These are phyloP conservation scores for Apiospora saccharicola DNA, from an alignment of 2,329 filamentous ascomycete species.

Conservation along the genomic window DNA sequence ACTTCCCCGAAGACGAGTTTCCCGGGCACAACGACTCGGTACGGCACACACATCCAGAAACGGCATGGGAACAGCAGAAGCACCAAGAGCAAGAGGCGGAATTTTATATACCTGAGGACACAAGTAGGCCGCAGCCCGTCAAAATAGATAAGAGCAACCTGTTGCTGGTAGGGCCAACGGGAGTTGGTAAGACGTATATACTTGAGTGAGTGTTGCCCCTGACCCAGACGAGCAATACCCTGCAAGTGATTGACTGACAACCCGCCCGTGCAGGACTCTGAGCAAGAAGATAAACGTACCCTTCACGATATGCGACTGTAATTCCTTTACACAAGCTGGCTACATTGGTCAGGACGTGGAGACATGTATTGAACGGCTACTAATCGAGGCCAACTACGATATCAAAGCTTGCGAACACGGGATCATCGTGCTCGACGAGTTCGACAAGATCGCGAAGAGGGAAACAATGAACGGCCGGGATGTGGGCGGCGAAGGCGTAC, in stretches of 20 bases:
- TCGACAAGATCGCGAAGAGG: conserved; percentile 93
- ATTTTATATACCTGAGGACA: conserved; percentile 59
- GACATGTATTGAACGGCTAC: conserved; percentile 86
- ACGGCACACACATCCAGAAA: conserved; percentile 46
- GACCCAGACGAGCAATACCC: too few species aligned
- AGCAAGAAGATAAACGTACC: conserved; percentile 94
- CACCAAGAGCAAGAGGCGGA: conserved; percentile 47
- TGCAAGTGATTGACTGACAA: not conserved
- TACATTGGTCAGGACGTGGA: conserved; percentile 99
- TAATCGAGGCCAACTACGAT: conserved; percentile 91
- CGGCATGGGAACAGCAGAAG: conserved; percentile 33
- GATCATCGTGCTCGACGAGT: conserved; percentile 95
- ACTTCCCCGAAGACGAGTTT: conserved; percentile 59
- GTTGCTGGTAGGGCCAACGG: conserved; percentile 87
- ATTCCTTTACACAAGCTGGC: conserved; percentile 92
- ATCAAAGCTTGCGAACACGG: conserved; percentile 84
- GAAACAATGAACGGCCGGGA: conserved; percentile 91
- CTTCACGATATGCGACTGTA: conserved; percentile 95
- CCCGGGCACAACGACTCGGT: conserved; percentile 59
- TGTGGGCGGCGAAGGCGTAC: conserved; percentile 94
- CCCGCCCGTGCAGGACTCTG: conserved; percentile 70
- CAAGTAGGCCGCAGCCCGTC: conserved; percentile 55
- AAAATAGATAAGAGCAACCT: conserved; percentile 97
- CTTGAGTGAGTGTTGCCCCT: conserved; percentile 61
- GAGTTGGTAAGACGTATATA: conserved; percentile 96